These are phyloP conservation scores for Rhododendron ferrugineum DNA, from an alignment of 148 eudicot species.

Conservation along the genomic window DNA sequence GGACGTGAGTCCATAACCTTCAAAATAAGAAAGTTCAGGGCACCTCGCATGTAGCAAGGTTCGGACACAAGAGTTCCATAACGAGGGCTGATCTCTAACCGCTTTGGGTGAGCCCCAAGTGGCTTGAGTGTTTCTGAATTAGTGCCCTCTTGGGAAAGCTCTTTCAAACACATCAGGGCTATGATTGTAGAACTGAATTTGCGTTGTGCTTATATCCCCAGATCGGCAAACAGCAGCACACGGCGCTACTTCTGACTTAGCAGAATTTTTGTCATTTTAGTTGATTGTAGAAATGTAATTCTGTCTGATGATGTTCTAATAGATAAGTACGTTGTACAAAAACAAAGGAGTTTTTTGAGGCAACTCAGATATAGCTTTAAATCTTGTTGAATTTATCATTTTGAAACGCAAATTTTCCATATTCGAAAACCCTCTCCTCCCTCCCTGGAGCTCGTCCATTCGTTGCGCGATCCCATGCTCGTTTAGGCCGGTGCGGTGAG, in stretches of 20 bases:
- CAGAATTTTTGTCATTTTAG: not conserved
- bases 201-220: not conserved
- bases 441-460: not conserved
- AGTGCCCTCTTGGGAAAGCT: not conserved
- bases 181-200: not conserved
- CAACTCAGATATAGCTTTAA: not conserved
- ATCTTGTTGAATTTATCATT: too few relatives aligned
- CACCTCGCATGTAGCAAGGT: too few relatives aligned
- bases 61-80: too few relatives aligned
- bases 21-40: too few relatives aligned
- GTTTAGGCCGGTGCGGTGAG: too few relatives aligned
- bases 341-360: not conserved
- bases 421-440: not conserved
- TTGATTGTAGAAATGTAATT: not conserved
- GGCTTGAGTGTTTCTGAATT: not conserved
- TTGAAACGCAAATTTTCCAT: not conserved
- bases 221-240: not conserved
- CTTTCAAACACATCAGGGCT: not conserved
- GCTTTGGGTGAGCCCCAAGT: too few relatives aligned
- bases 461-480: too few relatives aligned
- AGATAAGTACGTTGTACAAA: too few relatives aligned
- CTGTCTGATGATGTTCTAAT: not conserved
- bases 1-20: too few relatives aligned
- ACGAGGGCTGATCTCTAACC: too few relatives aligned
- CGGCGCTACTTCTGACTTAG: not conserved